These are phyloP conservation scores for Alternaria alternata DNA, from an alignment of 2,329 filamentous ascomycete genomes.

Conservation along the genomic window DNA sequence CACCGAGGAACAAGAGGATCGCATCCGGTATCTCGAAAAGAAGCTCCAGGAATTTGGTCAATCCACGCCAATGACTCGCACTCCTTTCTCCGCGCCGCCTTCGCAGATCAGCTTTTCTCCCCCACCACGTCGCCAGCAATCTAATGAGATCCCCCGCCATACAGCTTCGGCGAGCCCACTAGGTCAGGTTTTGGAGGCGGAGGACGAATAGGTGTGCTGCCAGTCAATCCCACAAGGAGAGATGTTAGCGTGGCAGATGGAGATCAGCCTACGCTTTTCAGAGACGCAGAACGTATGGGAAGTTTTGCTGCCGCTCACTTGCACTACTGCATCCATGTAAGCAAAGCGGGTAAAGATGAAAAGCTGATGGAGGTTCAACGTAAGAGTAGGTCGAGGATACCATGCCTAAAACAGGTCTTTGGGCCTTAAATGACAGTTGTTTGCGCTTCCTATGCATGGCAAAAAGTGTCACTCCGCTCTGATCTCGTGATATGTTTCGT, in stretches of 20 bases:
- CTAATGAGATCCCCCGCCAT: not conserved
- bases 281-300: not conserved
- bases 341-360: not conserved
- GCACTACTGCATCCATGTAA: not conserved
- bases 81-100: slow-evolving; percentile 26
- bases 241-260: not conserved
- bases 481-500: not conserved
- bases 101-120: slow-evolving; percentile 18
- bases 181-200: slow-evolving; percentile 12
- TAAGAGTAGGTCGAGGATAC: no score
- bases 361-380: no score
- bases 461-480: not conserved
- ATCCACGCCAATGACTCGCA: not conserved
- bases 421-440: not conserved
- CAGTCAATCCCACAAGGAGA: not conserved
- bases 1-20: slow-evolving; percentile 36
- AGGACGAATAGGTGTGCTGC: slow-evolving; percentile 7
- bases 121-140: slow-evolving; percentile 17
- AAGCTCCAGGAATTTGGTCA: slow-evolving; percentile 34
- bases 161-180: slow-evolving; percentile 3
- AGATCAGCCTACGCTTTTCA: not conserved
- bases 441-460: not conserved
- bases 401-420: not conserved
- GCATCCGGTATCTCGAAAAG: slow-evolving; percentile 40
- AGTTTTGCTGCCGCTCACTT: not conserved